Conservation (phyloP, 345 rosid genomes). For the Eutrema japonicum region DNA sequence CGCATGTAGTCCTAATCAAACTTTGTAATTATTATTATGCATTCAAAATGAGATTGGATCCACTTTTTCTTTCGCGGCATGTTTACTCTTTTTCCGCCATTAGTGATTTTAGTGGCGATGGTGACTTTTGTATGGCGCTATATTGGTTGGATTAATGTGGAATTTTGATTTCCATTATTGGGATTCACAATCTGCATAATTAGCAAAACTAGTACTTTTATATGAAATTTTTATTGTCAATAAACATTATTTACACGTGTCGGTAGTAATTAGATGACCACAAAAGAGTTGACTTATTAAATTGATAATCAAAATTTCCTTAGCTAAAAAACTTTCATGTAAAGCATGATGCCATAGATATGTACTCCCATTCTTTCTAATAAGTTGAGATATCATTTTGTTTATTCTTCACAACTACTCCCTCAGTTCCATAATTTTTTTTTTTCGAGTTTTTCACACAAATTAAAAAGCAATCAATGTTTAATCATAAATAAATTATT, state of each 20-base stretch:
- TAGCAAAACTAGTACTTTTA: neutral
- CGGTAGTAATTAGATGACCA: slow-evolving; percentile 13
- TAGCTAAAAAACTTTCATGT: neutral
- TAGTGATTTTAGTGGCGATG: slow-evolving; percentile 27
- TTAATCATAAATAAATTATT: no score
- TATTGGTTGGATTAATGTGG: slow-evolving; percentile 17
- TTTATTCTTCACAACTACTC: no score
- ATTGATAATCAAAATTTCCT: no score
- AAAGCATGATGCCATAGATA: slow-evolving; percentile 15
- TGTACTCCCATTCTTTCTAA: slow-evolving; percentile 15
- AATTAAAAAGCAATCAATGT: no score
- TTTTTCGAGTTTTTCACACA: no score
- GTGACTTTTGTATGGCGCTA: slow-evolving; percentile 27
- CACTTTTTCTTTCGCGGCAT: slow-evolving; percentile 36
- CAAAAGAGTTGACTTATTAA: slow-evolving; percentile 17
- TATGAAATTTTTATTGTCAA: slow-evolving; percentile 7
- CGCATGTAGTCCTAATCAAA: slow-evolving; percentile 32
- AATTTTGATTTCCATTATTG: slow-evolving; percentile 13
- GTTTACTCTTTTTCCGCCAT: slow-evolving; percentile 6
- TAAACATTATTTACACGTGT: slow-evolving; percentile 37
- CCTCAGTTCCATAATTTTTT: no score
- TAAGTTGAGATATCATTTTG: slow-evolving; percentile 37
- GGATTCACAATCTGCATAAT: neutral
- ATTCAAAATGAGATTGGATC: slow-evolving; percentile 28
- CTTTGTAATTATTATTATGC: slow-evolving; percentile 22